Percentiles rank a stretch among this genome's conserved stretches.
Conservation (phyloP, 805 yeast genomes). For the Candida ortonii region DNA sequence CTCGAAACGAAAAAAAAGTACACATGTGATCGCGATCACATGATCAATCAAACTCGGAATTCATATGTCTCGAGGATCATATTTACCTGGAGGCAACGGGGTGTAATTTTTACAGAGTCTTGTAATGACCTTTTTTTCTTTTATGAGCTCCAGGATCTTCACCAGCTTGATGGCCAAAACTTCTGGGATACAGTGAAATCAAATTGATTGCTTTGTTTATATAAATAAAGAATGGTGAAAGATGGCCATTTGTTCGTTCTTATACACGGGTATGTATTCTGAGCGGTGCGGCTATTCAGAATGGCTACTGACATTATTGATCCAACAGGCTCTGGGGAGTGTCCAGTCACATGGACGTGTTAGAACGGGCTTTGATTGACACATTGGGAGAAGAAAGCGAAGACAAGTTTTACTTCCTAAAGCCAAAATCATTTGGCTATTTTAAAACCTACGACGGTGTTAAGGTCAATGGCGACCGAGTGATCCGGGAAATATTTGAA, state of each 20-base stretch:
- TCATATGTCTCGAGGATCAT: too few species aligned
- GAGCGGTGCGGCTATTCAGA: not conserved
- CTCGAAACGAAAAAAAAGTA: too few species aligned
- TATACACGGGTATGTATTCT: constrained; percentile 63
- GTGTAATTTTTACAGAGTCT: too few species aligned
- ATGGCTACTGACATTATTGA: constrained; percentile 2
- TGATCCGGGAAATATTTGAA: constrained; percentile 59
- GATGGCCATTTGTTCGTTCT: constrained; percentile 62
- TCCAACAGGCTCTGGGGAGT: constrained; percentile 56
- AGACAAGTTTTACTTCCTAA: constrained; percentile 41
- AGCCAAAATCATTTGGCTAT: constrained; percentile 62
- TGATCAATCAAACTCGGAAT: too few species aligned
- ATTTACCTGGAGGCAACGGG: too few species aligned
- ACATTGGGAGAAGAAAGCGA: constrained; percentile 34
- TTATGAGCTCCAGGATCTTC: too few species aligned
- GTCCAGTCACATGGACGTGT: constrained; percentile 51
- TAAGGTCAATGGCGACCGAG: constrained; percentile 65
- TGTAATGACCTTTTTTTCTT: too few species aligned
- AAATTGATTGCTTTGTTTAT: not conserved
- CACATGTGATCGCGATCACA: too few species aligned
- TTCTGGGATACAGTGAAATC: too few species aligned
- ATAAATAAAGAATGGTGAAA: constrained; percentile 4
- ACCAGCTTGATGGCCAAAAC: too few species aligned
- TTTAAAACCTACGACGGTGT: constrained; percentile 85
- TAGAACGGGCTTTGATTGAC: constrained; percentile 42